phyloP scores from a whole-genome alignment of 2,329 filamentous ascomycete genomes.

The Aspergillus pseudoglaucus region DNA sequence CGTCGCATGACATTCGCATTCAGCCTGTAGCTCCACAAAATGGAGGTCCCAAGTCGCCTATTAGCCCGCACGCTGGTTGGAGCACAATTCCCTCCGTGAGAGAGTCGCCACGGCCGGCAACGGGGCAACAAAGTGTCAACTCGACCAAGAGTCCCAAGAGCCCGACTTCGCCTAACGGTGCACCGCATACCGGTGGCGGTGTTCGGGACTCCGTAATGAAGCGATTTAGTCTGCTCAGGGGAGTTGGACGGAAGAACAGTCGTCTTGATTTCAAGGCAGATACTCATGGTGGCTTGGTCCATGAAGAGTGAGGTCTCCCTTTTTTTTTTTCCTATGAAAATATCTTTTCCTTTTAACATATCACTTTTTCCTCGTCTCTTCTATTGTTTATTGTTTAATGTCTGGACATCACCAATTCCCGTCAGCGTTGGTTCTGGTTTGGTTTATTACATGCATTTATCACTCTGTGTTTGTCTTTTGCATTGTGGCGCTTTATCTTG shows the following conservation, averaged over 20 bases:
- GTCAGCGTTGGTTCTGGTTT: conserved; percentile 2
- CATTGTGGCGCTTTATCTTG: conserved; percentile 6
- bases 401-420: conserved; percentile 16
- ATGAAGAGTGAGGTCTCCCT: conserved; percentile 28
- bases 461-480: conserved; percentile 1
- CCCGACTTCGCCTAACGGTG: conserved; percentile 37
- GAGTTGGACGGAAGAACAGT: conserved; percentile 61
- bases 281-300: conserved; percentile 20
- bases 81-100: conserved; percentile 29
- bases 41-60: background rate
- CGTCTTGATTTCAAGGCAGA: conserved; percentile 44
- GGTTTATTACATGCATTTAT: conserved; percentile 1
- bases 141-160: conserved; percentile 13
- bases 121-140: conserved; percentile 20
- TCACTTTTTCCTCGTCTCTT: background rate
- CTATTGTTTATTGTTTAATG: conserved; percentile 10
- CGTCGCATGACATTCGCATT: conserved; percentile 24
- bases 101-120: conserved; percentile 29
- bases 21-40: conserved; percentile 8
- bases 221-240: conserved; percentile 68
- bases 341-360: conserved; percentile 10
- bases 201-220: conserved; percentile 64
- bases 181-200: conserved; percentile 13
- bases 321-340: conserved; percentile 6
- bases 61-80: conserved; percentile 23